Evolutionary conservation across 306 rosid species (phyloP).

Genomic region (Sechiopsis laciniata): DNA sequence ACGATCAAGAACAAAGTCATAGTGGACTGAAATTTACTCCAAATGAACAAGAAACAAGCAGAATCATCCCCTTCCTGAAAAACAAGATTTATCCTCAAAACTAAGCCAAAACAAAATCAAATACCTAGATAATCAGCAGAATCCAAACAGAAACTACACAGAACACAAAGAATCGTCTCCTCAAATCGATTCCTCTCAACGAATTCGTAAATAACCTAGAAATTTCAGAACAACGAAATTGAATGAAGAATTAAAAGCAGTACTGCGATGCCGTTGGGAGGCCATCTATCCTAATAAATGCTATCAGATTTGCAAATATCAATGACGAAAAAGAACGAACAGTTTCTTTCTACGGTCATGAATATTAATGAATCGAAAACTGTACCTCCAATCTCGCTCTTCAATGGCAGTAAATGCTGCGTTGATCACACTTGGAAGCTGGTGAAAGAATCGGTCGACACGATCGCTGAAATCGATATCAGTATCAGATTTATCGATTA

Average conservation of each 20-base stretch:
- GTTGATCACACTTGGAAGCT: slow-evolving; percentile 18
- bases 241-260: slow-evolving; percentile 43
- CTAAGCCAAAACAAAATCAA: not conserved
- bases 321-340: slow-evolving; percentile 7
- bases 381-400: slow-evolving; percentile 32
- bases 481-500: not conserved
- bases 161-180: not conserved
- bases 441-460: not conserved
- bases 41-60: slow-evolving; percentile 15
- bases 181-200: not conserved
- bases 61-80: slow-evolving; percentile 38
- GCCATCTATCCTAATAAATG: slow-evolving; percentile 49
- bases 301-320: slow-evolving; percentile 19
- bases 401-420: slow-evolving; percentile 24
- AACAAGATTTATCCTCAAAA: not conserved
- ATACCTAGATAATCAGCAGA: slow-evolving; percentile 2
- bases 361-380: slow-evolving; percentile 8
- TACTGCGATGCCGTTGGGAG: slow-evolving; percentile 50
- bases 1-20: slow-evolving; percentile 35
- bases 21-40: slow-evolving; percentile 21
- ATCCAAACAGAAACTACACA: not conserved
- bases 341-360: slow-evolving; percentile 7
- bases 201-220: not conserved
- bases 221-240: slow-evolving; percentile 17
- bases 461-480: not conserved